Conservation (phyloP, 257 asterid genomes). For the Capsicum chinense region DNA sequence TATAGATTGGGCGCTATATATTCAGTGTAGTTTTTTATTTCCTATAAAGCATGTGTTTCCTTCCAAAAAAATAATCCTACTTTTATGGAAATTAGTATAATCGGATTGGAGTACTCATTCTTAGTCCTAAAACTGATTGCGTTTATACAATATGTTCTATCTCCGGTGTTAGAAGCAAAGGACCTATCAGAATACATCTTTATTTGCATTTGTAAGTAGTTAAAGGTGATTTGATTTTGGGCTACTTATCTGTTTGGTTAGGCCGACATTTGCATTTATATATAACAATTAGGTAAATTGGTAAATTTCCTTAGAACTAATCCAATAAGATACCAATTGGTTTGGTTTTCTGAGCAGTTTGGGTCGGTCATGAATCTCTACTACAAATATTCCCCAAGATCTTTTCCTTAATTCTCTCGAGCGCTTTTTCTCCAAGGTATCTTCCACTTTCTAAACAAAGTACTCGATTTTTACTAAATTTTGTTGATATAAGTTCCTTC, state of each 20-base stretch:
- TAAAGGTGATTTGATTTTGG: not conserved
- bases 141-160: not conserved
- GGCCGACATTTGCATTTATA: not conserved
- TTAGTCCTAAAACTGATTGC: conserved; percentile 8
- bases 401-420: not conserved
- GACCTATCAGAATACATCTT: not conserved
- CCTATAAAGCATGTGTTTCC: too few relatives aligned
- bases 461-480: not conserved
- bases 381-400: not conserved
- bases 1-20: too few relatives aligned
- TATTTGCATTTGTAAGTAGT: not conserved
- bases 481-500: not conserved
- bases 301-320: not conserved
- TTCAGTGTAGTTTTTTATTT: too few relatives aligned
- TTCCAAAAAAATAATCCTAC: too few relatives aligned
- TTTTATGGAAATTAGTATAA: too few relatives aligned
- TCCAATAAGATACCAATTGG: not conserved
- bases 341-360: not conserved
- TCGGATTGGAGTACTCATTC: too few relatives aligned
- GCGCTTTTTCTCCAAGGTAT: not conserved
- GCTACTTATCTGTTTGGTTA: not conserved
- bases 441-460: not conserved
- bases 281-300: not conserved
- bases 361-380: not conserved
- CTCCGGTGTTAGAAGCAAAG: conserved; percentile 7